A percentile compares a stretch with the other conserved stretches of the same genome.
Evolutionary conservation across 768 basidiomycete species (phyloP).

Genomic region (Lactifluus hygrophoroides): DNA sequence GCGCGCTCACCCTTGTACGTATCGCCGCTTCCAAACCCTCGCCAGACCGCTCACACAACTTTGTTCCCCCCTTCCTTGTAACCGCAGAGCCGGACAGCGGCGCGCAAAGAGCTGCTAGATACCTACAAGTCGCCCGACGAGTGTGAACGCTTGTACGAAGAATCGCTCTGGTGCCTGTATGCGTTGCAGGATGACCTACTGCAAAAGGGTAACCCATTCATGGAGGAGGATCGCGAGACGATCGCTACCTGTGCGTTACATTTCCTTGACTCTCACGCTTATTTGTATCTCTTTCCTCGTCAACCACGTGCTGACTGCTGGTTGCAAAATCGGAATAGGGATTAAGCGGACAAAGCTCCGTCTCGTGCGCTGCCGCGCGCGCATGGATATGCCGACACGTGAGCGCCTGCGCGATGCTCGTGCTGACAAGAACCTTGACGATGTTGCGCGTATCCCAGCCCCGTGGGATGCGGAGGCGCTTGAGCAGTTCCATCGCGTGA

Average conservation of each 20-base stretch:
- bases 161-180: slow-evolving; percentile 89
- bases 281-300: not conserved
- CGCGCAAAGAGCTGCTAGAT: slow-evolving; percentile 82
- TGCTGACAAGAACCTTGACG: slow-evolving; percentile 71
- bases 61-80: not conserved
- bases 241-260: slow-evolving; percentile 62
- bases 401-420: slow-evolving; percentile 70
- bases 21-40: slow-evolving; percentile 15
- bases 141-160: slow-evolving; percentile 92
- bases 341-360: slow-evolving; percentile 80
- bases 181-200: slow-evolving; percentile 84
- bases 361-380: slow-evolving; percentile 64
- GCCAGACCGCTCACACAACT: not conserved
- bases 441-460: slow-evolving; percentile 59
- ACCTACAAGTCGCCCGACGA: slow-evolving; percentile 66
- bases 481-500: slow-evolving; percentile 10
- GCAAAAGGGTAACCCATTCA: slow-evolving; percentile 73
- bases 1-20: slow-evolving; percentile 75
- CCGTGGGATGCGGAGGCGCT: slow-evolving; percentile 35
- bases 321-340: slow-evolving; percentile 36
- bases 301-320: not conserved
- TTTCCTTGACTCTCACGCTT: slow-evolving; percentile 1
- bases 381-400: slow-evolving; percentile 67
- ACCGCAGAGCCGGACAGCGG: slow-evolving; percentile 81
- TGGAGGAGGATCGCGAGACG: slow-evolving; percentile 74